Evolutionary conservation across 371 early-diverging fungal species (phyloP).

Genomic region (Mucor circinelloides): DNA sequence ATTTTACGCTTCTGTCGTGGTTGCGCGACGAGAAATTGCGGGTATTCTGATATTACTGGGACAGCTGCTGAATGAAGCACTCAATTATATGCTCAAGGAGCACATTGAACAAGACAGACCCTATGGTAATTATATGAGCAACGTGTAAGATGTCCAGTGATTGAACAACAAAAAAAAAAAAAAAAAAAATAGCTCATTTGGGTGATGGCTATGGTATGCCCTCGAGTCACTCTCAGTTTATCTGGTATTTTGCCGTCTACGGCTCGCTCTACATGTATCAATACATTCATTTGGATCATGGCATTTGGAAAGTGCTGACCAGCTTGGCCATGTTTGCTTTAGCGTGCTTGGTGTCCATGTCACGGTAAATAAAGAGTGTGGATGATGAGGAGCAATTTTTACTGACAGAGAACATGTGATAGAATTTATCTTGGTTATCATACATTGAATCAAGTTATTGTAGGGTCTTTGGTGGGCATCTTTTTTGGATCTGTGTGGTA

Average conservation of each 20-base stretch:
- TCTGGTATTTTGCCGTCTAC: slow-evolving; percentile 81
- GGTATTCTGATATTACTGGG: slow-evolving; percentile 75
- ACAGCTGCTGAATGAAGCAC: slow-evolving; percentile 78
- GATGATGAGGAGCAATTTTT: not conserved
- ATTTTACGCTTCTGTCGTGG: slow-evolving; percentile 74
- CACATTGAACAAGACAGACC: slow-evolving; percentile 78
- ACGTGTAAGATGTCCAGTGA: not conserved
- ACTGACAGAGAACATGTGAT: not conserved
- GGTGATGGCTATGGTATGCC: slow-evolving; percentile 96
- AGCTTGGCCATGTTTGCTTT: slow-evolving; percentile 34
- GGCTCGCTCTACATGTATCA: slow-evolving; percentile 61
- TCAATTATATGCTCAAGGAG: slow-evolving; percentile 76
- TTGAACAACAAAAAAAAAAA: not conserved
- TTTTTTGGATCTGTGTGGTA: slow-evolving; percentile 69
- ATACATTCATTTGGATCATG: slow-evolving; percentile 36
- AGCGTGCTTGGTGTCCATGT: slow-evolving; percentile 54
- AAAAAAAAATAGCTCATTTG: slow-evolving; percentile 69
- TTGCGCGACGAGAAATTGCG: slow-evolving; percentile 78
- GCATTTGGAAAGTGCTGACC: slow-evolving; percentile 47
- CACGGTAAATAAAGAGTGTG: slow-evolving; percentile 46
- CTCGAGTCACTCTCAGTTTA: slow-evolving; percentile 91
- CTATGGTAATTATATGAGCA: slow-evolving; percentile 49
- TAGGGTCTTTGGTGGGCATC: slow-evolving; percentile 67
- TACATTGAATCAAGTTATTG: slow-evolving; percentile 73
- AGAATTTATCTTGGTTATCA: slow-evolving; percentile 89